Base-by-base conservation (phyloP, 2,329 filamentous ascomycete species). In the Chlorencoelia australis region DNA sequence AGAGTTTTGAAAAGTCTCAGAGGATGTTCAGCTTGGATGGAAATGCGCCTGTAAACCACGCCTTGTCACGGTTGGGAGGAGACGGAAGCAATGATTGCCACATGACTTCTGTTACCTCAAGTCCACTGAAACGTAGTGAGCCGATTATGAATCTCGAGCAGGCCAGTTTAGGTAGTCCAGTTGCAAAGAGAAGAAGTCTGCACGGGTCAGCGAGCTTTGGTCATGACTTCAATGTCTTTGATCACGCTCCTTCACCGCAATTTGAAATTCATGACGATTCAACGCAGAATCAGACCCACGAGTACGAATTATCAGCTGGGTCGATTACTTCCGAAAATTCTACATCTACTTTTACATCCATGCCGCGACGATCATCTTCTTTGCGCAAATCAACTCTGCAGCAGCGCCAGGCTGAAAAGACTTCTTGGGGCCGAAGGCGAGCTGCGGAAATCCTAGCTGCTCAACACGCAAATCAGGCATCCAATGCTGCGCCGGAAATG, bases 121-220 rank as follows among this genome's bases (percentile, higher is more conserved):
- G 89, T 56, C 88, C 89, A 4, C 65, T 96, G 49, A 95, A 96
- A 69, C 79, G 91, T 50, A 89, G 82, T 54, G 89, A 96, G 63
- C 81, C 83, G 28, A 80, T 81, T 34, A 89, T 94, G 82, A 86
- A 85, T 52, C 64, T 93, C 32, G 88, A 94, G 52, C 81, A 84
- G 45, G 69, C 77, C 18, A 80, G 72, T 50, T 68, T 82, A 38
- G 83, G 83, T 48, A 95, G 84, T 53, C 89, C 91, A 1, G 83
- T 89, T 41, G 84, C 88, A 30, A 95, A 95, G 66, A 75, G 91
- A 47, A 77, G 91, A 52, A 95, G 88, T 60, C 62, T 94, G 49
- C 85, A 94, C 57, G 81, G 81, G 33, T 72, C 78, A 28, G 68
- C 79, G n/a, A 73, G 64, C 48, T 66, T 79, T 68, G 69, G 30